A percentile compares a stretch with the other conserved stretches of the same genome.
phyloP scores from a whole-genome alignment of 139 green algal species.

The Tetradesmus obliquus region DNA sequence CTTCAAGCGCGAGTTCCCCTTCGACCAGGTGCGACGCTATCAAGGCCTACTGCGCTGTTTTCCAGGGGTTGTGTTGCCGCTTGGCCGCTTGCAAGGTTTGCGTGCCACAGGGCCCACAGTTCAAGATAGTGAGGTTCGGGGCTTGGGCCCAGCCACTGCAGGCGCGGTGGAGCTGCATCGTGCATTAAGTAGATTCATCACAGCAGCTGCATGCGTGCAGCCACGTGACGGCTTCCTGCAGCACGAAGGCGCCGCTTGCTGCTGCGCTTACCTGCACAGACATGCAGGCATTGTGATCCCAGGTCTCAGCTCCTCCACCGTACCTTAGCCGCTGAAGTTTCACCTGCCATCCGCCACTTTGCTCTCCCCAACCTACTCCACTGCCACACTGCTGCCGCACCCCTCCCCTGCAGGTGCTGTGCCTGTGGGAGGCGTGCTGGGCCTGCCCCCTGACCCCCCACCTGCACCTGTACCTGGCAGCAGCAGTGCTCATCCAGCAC shows the following conservation, averaged over 20 bases:
- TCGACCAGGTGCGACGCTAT: slow-evolving; percentile 63
- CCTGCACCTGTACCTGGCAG: slow-evolving; percentile 88
- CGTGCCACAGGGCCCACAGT: too few relatives aligned
- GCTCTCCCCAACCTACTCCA: neutral
- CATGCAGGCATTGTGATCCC: too few relatives aligned
- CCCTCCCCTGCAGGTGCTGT: neutral
- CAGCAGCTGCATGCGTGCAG: too few relatives aligned
- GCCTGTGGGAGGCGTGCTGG: slow-evolving; percentile 94
- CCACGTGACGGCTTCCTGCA: neutral
- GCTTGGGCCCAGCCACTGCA: too few relatives aligned
- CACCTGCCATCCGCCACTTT: too few relatives aligned
- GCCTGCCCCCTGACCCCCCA: slow-evolving; percentile 68
- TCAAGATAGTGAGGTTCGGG: too few relatives aligned
- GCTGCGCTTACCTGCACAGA: neutral
- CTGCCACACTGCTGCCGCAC: neutral
- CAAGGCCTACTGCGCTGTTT: neutral
- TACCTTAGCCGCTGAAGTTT: too few relatives aligned
- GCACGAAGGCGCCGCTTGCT: neutral
- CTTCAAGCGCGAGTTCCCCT: slow-evolving; percentile 94
- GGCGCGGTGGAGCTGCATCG: too few relatives aligned
- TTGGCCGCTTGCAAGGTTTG: too few relatives aligned
- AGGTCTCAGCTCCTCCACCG: too few relatives aligned
- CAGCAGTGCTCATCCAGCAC: slow-evolving; percentile 84
- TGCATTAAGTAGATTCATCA: too few relatives aligned
- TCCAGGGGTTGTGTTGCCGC: neutral